Evolutionary conservation across 768 basidiomycete genomes (phyloP), one percentile per base, ranked within the genome.

Genomic region (Pleurotus platypus): DNA sequence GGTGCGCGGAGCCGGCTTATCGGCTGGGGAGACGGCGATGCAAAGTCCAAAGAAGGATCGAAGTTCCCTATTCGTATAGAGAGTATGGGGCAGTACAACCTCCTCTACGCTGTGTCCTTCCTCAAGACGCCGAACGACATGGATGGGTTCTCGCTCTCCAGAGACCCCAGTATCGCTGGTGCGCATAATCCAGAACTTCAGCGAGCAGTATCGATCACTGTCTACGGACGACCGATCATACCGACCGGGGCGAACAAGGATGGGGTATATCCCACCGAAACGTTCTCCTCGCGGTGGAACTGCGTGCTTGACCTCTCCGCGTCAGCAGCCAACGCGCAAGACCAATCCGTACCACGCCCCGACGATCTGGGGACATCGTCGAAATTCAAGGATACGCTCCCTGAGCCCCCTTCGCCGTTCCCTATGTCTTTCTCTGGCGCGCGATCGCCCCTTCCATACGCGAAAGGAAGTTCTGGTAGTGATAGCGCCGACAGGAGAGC

Each of bases 221-320:
- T 96, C 22, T 78, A 79, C 56, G 94, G 92, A 7, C 79, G 83
- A 61, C 94, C 94, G 2, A 90, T 79, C 60, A 49, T 76, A 15
- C 65, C 64, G 11, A 49, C 26, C 62, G 8, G 49, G 50, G 2
- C 35, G 53, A 22, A 58, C 16, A 43, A 30, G 45, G 63, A 63
- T 38, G 62, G 24, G 40, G 61, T 61, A 1, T 91, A 85, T 62
- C 92, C 89, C 0, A 92, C 94, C 6, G 74, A 72, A 11, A 77
- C 83, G 0, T 97, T 94, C 69, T 82, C 86, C 0, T 94, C 94
- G 0, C 77, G 87, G 27, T 97, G 94, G 94, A 96, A 92, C 61
- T 94, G 92, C 62, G 76, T 91, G 1, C 82, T 97, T 16, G 92
- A 95, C 67, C 77, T 97, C n/a, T 69, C 76, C 5, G 67, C 77